phyloP scores from a whole-genome alignment of 2,329 filamentous ascomycete genomes.

The Didymella exigua region DNA sequence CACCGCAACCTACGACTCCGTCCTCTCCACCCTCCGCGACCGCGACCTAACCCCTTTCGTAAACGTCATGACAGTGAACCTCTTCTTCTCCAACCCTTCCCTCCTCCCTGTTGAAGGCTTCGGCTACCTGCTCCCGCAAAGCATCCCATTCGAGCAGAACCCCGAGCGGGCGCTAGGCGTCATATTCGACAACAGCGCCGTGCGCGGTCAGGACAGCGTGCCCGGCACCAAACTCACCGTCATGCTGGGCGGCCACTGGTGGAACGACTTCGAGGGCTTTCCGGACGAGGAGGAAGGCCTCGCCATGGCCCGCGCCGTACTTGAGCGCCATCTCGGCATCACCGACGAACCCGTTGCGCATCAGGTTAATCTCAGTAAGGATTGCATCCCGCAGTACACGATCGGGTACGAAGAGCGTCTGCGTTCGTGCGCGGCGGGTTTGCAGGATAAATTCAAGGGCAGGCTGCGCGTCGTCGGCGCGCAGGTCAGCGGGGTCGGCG shows the following conservation, averaged over 20 bases:
- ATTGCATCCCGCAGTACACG: slow-evolving; percentile 90
- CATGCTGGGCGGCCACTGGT: slow-evolving; percentile 94
- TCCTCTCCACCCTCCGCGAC: slow-evolving; percentile 39
- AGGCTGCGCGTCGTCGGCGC: slow-evolving; percentile 66
- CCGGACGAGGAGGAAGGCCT: slow-evolving; percentile 71
- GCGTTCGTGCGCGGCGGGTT: slow-evolving; percentile 57
- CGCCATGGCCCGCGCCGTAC: slow-evolving; percentile 69
- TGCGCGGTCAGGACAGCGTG: slow-evolving; percentile 61
- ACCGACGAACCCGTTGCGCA: slow-evolving; percentile 65
- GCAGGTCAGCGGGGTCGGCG: slow-evolving; percentile 56
- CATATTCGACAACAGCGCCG: slow-evolving; percentile 81
- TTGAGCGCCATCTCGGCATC: slow-evolving; percentile 78
- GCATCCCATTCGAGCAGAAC: slow-evolving; percentile 72
- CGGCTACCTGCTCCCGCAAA: slow-evolving; percentile 87
- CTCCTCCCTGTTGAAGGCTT: slow-evolving; percentile 75
- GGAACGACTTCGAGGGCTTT: slow-evolving; percentile 68
- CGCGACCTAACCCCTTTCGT: slow-evolving; percentile 67
- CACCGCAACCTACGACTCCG: slow-evolving; percentile 36
- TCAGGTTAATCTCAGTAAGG: slow-evolving; percentile 64
- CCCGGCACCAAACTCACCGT: slow-evolving; percentile 85
- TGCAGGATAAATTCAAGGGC: slow-evolving; percentile 65
- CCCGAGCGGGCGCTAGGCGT: slow-evolving; percentile 86
- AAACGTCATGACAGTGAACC: slow-evolving; percentile 89
- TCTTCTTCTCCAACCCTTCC: slow-evolving; percentile 74
- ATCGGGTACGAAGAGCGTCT: slow-evolving; percentile 76